These are phyloP conservation scores for Rasamsonia emersonii DNA, from an alignment of 2,329 filamentous ascomycete genomes.

Conservation along the genomic window DNA sequence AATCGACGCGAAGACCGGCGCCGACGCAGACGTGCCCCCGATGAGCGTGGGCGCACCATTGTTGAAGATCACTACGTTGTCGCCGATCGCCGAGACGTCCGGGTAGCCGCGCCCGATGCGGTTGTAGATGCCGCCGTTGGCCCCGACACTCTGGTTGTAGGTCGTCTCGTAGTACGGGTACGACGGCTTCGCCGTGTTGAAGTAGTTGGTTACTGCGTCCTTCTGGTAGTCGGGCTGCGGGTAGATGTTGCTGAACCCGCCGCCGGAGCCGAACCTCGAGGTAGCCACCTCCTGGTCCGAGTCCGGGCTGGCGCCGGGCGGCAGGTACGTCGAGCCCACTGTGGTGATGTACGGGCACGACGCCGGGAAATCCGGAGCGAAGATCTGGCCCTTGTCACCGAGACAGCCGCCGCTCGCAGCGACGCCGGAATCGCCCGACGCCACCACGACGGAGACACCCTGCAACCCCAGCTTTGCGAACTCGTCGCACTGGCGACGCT, in stretches of 20 bases:
- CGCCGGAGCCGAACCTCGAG: conserved; percentile 31
- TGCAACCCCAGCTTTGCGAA: conserved; percentile 44
- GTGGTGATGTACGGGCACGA: conserved; percentile 27
- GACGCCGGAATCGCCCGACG: conserved; percentile 41
- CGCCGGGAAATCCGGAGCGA: conserved; percentile 30
- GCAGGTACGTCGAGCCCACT: conserved; percentile 32
- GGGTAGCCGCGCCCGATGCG: conserved; percentile 7
- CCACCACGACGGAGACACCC: conserved; percentile 38
- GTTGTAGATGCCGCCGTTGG: conserved; percentile 10
- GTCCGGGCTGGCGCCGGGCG: conserved; percentile 16
- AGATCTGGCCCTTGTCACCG: conserved; percentile 24
- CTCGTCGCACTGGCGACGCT: conserved; percentile 33
- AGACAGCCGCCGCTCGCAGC: conserved; percentile 25
- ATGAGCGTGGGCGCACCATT: conserved; percentile 14
- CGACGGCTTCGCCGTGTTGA: conserved; percentile 14
- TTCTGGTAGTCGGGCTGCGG: conserved; percentile 30
- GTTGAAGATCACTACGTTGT: conserved; percentile 25
- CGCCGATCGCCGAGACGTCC: conserved; percentile 21
- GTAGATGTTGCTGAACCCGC: conserved; percentile 38
- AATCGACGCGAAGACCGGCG: conserved; percentile 5
- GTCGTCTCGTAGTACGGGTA: conserved; percentile 24
- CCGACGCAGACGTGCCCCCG: conserved; percentile 17
- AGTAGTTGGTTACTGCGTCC: conserved; percentile 28
- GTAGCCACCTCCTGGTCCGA: conserved; percentile 29
- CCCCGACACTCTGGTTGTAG: conserved; percentile 22